phyloP scores from a whole-genome alignment of 1,284 basidiomycete genomes.

The Boletellus sp. region DNA sequence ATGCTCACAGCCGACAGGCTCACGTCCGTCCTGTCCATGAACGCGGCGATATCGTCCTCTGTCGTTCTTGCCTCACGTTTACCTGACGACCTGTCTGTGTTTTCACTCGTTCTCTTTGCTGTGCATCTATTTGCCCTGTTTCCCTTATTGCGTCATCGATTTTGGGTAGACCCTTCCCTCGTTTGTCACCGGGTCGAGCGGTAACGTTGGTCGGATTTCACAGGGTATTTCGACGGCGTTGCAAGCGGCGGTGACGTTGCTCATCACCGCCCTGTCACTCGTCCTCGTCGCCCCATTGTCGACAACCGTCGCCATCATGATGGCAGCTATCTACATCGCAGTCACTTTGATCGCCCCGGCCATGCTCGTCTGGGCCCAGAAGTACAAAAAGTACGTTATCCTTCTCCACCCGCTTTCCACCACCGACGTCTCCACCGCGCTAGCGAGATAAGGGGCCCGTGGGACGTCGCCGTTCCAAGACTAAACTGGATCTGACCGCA shows the following conservation, averaged over 20 bases:
- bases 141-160: slow-evolving; percentile 74
- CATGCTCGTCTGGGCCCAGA: slow-evolving; percentile 76
- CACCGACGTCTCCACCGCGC: slow-evolving; percentile 22
- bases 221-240: slow-evolving; percentile 45
- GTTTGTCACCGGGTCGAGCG: slow-evolving; percentile 17
- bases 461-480: slow-evolving; percentile 54
- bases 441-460: slow-evolving; percentile 51
- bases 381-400: slow-evolving; percentile 70
- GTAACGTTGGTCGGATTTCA: slow-evolving; percentile 18
- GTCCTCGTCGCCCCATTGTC: slow-evolving; percentile 53
- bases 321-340: slow-evolving; percentile 47
- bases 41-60: slow-evolving; percentile 90
- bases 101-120: slow-evolving; percentile 85
- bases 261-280: slow-evolving; percentile 47
- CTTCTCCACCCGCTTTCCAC: slow-evolving; percentile 1
- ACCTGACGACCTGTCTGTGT: slow-evolving; percentile 80
- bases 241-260: slow-evolving; percentile 50
- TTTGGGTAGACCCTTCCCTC: slow-evolving; percentile 55
- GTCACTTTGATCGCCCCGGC: slow-evolving; percentile 70
- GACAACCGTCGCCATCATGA: slow-evolving; percentile 48
- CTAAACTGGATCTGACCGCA: slow-evolving; percentile 42
- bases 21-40: slow-evolving; percentile 89
- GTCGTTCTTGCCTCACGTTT: slow-evolving; percentile 93
- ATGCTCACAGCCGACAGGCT: slow-evolving; percentile 49
- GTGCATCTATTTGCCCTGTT: slow-evolving; percentile 84